Conservation (phyloP, 306 rosid genomes). For the Phaseolus lunatus region DNA sequence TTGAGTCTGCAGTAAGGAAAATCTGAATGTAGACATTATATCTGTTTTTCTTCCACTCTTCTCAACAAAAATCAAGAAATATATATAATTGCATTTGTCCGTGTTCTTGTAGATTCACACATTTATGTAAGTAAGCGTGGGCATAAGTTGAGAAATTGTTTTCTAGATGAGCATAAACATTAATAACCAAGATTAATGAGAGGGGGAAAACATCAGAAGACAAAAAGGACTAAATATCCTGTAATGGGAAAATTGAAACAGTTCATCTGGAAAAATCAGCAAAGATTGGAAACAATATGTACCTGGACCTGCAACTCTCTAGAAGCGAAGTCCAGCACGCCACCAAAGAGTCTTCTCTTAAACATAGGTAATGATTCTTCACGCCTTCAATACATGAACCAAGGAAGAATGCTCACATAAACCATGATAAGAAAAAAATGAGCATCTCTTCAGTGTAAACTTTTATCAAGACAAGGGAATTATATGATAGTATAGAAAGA, state of each 20-base stretch:
- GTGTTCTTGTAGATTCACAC: conserved; percentile 16
- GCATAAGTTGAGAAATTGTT: conserved; percentile 21
- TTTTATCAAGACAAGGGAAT: conserved; percentile 10
- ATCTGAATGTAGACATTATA: conserved; percentile 52
- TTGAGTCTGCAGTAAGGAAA: conserved; percentile 83
- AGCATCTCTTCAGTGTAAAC: neutral
- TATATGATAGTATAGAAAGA: conserved; percentile 37
- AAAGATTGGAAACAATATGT: conserved; percentile 35
- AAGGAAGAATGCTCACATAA: conserved; percentile 42
- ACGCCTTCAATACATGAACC: conserved; percentile 70
- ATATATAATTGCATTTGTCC: conserved; percentile 24
- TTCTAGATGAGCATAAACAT: conserved; percentile 9
- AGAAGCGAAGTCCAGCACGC: conserved; percentile 86
- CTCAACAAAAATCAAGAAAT: conserved; percentile 26
- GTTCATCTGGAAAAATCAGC: conserved; percentile 32
- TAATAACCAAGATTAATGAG: conserved; percentile 27
- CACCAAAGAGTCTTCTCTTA: conserved; percentile 92
- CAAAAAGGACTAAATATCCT: conserved; percentile 19
- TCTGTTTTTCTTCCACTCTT: conserved; percentile 36
- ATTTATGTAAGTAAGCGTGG: conserved; percentile 13
- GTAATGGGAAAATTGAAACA: conserved; percentile 32
- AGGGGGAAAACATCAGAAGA: conserved; percentile 12
- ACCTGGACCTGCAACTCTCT: conserved; percentile 96
- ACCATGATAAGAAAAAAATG: conserved; percentile 16
- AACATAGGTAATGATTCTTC: conserved; percentile 91